phyloP scores from a whole-genome alignment of 2,329 filamentous ascomycete species.

The Fusarium cicatricum region DNA sequence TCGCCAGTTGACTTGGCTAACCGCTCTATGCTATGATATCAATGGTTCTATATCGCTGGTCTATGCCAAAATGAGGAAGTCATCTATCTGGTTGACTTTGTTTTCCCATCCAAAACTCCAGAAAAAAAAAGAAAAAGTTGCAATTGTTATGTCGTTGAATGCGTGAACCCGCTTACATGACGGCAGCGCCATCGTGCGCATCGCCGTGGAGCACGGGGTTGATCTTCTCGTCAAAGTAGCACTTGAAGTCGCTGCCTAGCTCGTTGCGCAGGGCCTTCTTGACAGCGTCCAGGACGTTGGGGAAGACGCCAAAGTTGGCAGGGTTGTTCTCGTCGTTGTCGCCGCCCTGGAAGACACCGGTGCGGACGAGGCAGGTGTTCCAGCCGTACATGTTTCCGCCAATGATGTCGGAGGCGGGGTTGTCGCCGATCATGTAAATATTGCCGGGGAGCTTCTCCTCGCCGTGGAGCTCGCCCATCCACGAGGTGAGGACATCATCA shows the following conservation, averaged over 20 bases:
- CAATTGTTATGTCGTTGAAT: slow-evolving; percentile 7
- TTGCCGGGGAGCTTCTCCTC: slow-evolving; percentile 71
- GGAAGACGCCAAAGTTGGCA: slow-evolving; percentile 79
- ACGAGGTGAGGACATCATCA: slow-evolving; percentile 64
- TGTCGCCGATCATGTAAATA: slow-evolving; percentile 92
- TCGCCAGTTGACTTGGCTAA: background rate
- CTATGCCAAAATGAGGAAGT: slow-evolving; percentile 32
- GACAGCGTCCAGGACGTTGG: slow-evolving; percentile 76
- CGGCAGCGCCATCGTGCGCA: slow-evolving; percentile 37
- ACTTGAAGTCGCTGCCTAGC: slow-evolving; percentile 77
- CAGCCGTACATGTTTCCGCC: slow-evolving; percentile 84
- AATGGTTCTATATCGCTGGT: slow-evolving; percentile 37
- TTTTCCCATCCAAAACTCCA: slow-evolving; percentile 25
- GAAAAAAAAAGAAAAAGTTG: background rate
- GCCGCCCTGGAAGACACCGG: slow-evolving; percentile 79
- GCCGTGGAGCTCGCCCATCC: slow-evolving; percentile 80
- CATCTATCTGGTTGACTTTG: slow-evolving; percentile 27
- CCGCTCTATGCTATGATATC: slow-evolving; percentile 37
- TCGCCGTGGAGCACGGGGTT: slow-evolving; percentile 69
- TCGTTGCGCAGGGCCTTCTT: slow-evolving; percentile 69
- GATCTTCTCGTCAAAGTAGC: slow-evolving; percentile 74
- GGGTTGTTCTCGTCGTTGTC: slow-evolving; percentile 81
- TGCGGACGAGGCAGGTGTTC: slow-evolving; percentile 82
- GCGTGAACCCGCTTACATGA: slow-evolving; percentile 28
- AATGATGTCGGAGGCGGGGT: slow-evolving; percentile 58